Conservation (phyloP, 1,139 yeast species). For the Debaryomyces udenii region DNA sequence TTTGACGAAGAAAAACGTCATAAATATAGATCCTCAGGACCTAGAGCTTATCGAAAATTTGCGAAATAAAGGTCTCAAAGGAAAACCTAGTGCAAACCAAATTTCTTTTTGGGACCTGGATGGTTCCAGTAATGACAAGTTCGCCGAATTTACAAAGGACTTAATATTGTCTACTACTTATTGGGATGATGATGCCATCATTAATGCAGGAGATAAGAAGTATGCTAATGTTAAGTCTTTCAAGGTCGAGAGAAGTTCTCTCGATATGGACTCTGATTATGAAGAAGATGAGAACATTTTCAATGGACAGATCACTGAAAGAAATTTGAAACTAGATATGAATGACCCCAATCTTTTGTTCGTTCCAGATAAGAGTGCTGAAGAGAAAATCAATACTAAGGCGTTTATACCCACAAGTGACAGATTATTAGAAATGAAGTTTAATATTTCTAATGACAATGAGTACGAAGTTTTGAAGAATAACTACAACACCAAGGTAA, state of each 20-base stretch:
- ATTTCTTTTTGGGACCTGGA: conserved; percentile 42
- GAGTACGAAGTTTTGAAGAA: conserved; percentile 81
- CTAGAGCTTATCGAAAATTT: conserved; percentile 35
- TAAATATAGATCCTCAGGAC: conserved; percentile 36
- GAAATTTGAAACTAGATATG: conserved; percentile 67
- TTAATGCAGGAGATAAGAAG: conserved; percentile 47
- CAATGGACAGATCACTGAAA: conserved; percentile 61
- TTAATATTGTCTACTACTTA: conserved; percentile 75
- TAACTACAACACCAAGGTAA: conserved; percentile 87
- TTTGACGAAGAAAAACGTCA: conserved; percentile 14
- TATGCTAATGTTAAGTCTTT: conserved; percentile 16
- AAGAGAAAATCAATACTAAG: conserved; percentile 24
- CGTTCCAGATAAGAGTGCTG: conserved; percentile 44
- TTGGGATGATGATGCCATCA: conserved; percentile 76
- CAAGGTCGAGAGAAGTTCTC: conserved; percentile 26
- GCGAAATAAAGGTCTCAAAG: conserved; percentile 22
- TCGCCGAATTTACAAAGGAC: conserved; percentile 54
- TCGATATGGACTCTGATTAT: conserved; percentile 45
- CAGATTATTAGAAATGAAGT: conserved; percentile 53
- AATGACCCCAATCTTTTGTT: conserved; percentile 83
- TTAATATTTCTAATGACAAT: conserved; percentile 85
- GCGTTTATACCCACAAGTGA: conserved; percentile 54
- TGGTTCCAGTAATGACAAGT: conserved; percentile 41
- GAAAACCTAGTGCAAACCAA: conserved; percentile 22
- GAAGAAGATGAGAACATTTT: conserved; percentile 82